Evolutionary conservation across 768 basidiomycete species (phyloP).

Genomic region (Macrocybe gigantea): DNA sequence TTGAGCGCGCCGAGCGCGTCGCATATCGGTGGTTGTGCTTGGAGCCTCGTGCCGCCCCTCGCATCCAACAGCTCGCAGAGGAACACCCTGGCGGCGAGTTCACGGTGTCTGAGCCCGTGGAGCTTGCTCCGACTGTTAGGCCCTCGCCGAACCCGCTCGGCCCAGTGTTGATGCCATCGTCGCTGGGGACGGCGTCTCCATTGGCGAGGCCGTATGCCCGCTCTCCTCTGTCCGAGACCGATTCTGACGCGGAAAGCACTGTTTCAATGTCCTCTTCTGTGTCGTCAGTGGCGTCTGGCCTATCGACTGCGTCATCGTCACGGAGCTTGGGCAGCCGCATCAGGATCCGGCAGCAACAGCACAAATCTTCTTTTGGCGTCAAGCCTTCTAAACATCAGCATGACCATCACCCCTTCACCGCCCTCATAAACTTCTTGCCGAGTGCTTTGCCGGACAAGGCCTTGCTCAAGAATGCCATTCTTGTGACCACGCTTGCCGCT

Average conservation of each 20-base stretch:
- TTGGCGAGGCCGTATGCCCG: not conserved
- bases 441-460: conserved; percentile 30
- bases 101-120: conserved; percentile 17
- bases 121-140: conserved; percentile 7
- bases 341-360: not conserved
- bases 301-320: not conserved
- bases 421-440: conserved; percentile 40
- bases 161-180: not conserved
- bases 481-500: conserved; percentile 34
- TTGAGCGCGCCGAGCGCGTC: conserved; percentile 34
- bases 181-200: conserved; percentile 1
- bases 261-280: no score
- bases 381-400: conserved; percentile 1
- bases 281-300: not conserved
- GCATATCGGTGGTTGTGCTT: conserved; percentile 18
- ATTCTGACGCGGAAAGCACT: not conserved
- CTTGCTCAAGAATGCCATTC: conserved; percentile 36
- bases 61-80: conserved; percentile 29
- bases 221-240: not conserved
- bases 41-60: conserved; percentile 5
- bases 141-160: conserved; percentile 1
- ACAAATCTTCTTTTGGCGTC: not conserved
- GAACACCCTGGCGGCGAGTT: conserved; percentile 27
- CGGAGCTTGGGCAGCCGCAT: not conserved
- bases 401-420: conserved; percentile 28